phyloP scores from a whole-genome alignment of 352 stramenopile species.

The Phytophthora quininea region DNA sequence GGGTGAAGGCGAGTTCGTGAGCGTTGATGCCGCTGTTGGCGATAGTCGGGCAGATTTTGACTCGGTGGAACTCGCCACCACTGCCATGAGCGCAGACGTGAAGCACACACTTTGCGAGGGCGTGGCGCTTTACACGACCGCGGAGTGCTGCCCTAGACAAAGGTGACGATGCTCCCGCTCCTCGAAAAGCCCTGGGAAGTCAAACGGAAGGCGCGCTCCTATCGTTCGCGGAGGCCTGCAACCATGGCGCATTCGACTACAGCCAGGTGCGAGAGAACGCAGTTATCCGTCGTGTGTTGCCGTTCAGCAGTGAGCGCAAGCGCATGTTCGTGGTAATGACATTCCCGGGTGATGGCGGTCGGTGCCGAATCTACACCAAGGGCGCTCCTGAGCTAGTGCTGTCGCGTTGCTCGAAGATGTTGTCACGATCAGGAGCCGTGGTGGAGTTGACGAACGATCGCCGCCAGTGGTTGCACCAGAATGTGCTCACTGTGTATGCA shows the following conservation, averaged over 20 bases:
- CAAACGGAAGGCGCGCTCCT: conserved; percentile 61
- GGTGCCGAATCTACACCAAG: conserved; percentile 48
- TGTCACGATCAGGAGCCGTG: conserved; percentile 21
- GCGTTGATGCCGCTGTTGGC: conserved; percentile 1
- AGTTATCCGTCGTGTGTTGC: conserved; percentile 49
- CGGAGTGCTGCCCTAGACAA: conserved; percentile 56
- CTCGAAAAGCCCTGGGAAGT: conserved; percentile 42
- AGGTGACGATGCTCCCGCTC: conserved; percentile 6
- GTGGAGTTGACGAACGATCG: conserved; percentile 8
- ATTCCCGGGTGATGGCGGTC: conserved; percentile 20
- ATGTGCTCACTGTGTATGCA: conserved; percentile 73
- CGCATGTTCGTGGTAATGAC: conserved; percentile 92
- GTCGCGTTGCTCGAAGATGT: conserved; percentile 35
- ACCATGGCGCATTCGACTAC: conserved; percentile 36
- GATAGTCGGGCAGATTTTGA: conserved; percentile 19
- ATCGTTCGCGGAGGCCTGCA: conserved; percentile 33
- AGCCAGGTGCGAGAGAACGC: conserved; percentile 19
- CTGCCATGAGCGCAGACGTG: conserved; percentile 8
- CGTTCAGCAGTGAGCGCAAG: conserved; percentile 94
- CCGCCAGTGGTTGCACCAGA: conserved; percentile 20
- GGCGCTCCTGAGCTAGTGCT: conserved; percentile 68
- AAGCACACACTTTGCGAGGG: conserved; percentile 63
- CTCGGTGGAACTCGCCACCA: conserved; percentile 1
- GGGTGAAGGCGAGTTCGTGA: conserved; percentile 15
- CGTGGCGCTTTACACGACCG: conserved; percentile 88